Base-by-base conservation (phyloP, 805 yeast species). In the Debaryomyces prosopidis region DNA sequence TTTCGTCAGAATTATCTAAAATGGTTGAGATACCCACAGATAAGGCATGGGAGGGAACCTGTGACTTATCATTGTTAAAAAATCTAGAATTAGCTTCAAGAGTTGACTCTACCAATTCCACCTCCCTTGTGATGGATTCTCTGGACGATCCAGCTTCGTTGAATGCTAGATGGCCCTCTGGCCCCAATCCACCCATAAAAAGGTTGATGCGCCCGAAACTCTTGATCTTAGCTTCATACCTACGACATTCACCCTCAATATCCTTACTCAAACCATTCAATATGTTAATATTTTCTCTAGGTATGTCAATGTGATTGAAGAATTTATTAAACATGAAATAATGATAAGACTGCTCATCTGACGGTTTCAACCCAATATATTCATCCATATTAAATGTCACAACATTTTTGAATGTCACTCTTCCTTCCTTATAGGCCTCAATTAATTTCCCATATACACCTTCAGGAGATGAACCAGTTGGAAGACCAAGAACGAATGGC, bases 321-420 rank as follows among this genome's bases (percentile, higher is more conserved):
- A 80, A 71, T 55, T 79, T 75, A 46, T 78, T 65, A 59, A 66
- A 66, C 85, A 80, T 80, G 64, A 80, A 80, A 59, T 77, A 77
- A 56, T 77, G 81, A 59, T 80, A 80, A 23, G 81, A 75, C 56
- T 80, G 82, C 19, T 66, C 67, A 52, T 78, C 64, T 8, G 69
- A 44, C 11, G 83, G 81, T 7, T 58, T 55, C 28, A 80, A 61
- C 1, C 80, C 80, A 39, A 75, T 63, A 57, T 80, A 80, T 60
- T 80, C 85, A 55, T 80, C 85, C 84, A 80, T 80, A 60, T 80
- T 80, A 66, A 81, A 81, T 10, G 82, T 76, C 14, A 80, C 78
- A 40, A 81, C 85, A 56, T 80, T 66, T 45, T 65, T 61, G 62
- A 80, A 80, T 17, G 73, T 65, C 6, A 80, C 67, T 30, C 54